Base-by-base conservation (phyloP, 768 basidiomycete species). In the Xerocomellus dryophilus region DNA sequence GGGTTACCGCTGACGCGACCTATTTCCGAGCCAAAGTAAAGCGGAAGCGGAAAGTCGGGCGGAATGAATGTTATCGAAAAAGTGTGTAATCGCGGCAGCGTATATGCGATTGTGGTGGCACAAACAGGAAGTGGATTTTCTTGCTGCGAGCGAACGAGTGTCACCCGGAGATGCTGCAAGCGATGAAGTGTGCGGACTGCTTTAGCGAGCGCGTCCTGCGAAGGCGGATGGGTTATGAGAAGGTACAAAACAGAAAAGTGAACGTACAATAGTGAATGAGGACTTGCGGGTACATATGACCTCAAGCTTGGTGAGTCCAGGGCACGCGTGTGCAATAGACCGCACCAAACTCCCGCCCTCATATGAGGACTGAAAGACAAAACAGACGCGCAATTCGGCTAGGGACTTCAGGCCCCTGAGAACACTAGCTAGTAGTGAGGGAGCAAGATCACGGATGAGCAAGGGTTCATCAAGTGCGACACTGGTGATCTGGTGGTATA, bases 261-360 rank as follows among this genome's bases (percentile, higher is more conserved):
- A 15, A 43, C 47, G 69, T 80, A 88, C 87, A 36, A 90, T 75
- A 53, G 84, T 85, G 67, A 90, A 85, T 1, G 86, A 87, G 11
- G 88, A 84, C 60, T 81, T 84, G 60, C 81, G 81, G 12, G 78
- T 76, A 63, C 85, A 88, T 15, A 82, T 82, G 39, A 90, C 69
- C 57, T 86, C 81, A 8, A 90, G 74, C 63, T 83, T 79, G 32
- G 72, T 75, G 35, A 90, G 74, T 48, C 78, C 77, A 11, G 88
- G 87, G 61, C 87, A 89, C 1, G 84, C 78, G 12, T 81, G 71
- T 48, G 82, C 80, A 52, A 90, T 77, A 4, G 84, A 83, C 42
- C 85, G 81, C 32, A 90, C 74, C 53, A 89, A 72, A 59, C 83
- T 83, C 25, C 81, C 84, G 61, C 85, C 84, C 59, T 90, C 88